These are phyloP conservation scores for Plantago coronopus DNA, from an alignment of 305 asterid species.

Conservation along the genomic window DNA sequence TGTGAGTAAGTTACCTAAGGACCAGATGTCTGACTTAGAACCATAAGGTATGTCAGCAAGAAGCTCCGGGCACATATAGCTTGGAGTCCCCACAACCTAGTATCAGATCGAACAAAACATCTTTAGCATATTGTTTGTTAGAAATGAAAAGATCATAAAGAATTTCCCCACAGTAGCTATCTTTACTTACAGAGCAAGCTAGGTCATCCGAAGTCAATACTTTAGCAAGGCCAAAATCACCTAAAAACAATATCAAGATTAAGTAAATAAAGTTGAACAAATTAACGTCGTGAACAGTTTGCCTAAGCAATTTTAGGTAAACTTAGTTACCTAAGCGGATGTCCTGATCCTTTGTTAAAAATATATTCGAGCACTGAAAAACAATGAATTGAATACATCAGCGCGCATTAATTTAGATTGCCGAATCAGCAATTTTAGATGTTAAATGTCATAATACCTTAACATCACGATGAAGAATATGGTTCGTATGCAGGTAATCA, in stretches of 20 bases:
- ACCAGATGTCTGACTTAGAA: slow-evolving; percentile 97
- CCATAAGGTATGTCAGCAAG: slow-evolving; percentile 99
- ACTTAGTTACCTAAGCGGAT: slow-evolving; percentile 74
- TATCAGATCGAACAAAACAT: slow-evolving; percentile 13
- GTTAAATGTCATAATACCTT: slow-evolving; percentile 49
- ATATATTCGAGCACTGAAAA: slow-evolving; percentile 94
- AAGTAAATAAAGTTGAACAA: slow-evolving; percentile 12
- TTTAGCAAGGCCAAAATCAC: slow-evolving; percentile 99
- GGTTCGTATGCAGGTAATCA: slow-evolving; percentile 83
- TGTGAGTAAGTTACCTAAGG: slow-evolving; percentile 57
- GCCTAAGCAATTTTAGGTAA: not conserved
- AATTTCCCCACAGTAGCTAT: not conserved
- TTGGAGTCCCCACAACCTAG: slow-evolving; percentile 99
- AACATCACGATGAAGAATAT: slow-evolving; percentile 96
- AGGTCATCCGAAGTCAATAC: slow-evolving; percentile 81
- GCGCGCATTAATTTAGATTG: slow-evolving; percentile 15
- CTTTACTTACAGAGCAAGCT: slow-evolving; percentile 87
- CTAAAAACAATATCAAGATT: slow-evolving; percentile 36
- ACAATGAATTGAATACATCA: slow-evolving; percentile 24
- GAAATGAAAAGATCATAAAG: slow-evolving; percentile 9
- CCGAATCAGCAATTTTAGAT: slow-evolving; percentile 4
- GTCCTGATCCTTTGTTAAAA: slow-evolving; percentile 87
- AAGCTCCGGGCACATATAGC: slow-evolving; percentile 99
- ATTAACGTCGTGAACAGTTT: not conserved
- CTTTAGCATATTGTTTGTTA: not conserved